Evolutionary conservation across 2,329 filamentous ascomycete genomes (phyloP).

Genomic region (Rhinocladiella mackenziei): DNA sequence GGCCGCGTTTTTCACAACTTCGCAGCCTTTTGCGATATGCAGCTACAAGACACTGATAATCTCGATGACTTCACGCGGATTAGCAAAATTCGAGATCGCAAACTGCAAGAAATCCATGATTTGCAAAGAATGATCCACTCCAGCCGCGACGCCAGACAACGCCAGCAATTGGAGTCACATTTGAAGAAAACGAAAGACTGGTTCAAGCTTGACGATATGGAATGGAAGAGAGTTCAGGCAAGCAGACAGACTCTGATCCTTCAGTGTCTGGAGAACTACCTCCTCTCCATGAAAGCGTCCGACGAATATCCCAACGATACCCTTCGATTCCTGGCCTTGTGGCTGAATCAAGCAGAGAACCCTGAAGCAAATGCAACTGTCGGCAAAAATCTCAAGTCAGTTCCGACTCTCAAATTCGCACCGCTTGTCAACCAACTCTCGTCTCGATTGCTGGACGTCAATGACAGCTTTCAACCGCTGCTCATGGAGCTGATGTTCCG

Average conservation of each 20-base stretch:
- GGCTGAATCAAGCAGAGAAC: slow-evolving; percentile 82
- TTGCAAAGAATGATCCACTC: slow-evolving; percentile 58
- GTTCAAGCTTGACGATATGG: slow-evolving; percentile 84
- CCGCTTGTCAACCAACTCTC: slow-evolving; percentile 92
- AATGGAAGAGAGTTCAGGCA: slow-evolving; percentile 72
- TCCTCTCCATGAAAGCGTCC: slow-evolving; percentile 76
- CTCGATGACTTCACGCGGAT: slow-evolving; percentile 80
- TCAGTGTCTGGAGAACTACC: slow-evolving; percentile 87
- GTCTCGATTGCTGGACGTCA: slow-evolving; percentile 75
- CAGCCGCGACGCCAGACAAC: slow-evolving; percentile 41
- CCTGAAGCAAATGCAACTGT: slow-evolving; percentile 74
- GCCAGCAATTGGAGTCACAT: slow-evolving; percentile 56
- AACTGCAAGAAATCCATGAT: slow-evolving; percentile 73
- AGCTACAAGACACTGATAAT: slow-evolving; percentile 80
- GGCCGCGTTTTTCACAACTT: slow-evolving; percentile 93
- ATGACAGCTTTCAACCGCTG: slow-evolving; percentile 68
- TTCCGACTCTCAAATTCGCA: slow-evolving; percentile 89
- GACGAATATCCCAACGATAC: slow-evolving; percentile 87
- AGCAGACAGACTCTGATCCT: slow-evolving; percentile 79
- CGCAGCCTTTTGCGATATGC: slow-evolving; percentile 89
- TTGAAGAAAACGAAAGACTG: slow-evolving; percentile 74
- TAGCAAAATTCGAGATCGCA: slow-evolving; percentile 72
- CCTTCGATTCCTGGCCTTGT: slow-evolving; percentile 86
- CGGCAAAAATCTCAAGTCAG: slow-evolving; percentile 61
- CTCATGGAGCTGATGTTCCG: slow-evolving; percentile 70